Evolutionary conservation across 192 early-diverging fungal species (phyloP).

Genomic region (Podila epicladia): DNA sequence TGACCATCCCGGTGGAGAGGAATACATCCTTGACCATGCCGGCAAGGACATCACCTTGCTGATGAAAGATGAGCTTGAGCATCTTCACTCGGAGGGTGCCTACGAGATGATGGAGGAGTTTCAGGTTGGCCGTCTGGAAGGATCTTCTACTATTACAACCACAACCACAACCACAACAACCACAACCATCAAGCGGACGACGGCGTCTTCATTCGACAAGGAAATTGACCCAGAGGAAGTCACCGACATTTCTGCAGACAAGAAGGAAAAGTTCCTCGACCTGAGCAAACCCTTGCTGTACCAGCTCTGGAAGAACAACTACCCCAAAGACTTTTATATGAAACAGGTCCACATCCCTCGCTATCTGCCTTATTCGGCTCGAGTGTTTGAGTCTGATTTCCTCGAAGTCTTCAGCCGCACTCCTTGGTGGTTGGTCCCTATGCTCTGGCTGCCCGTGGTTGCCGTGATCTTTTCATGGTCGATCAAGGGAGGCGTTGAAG

Average conservation of each 20-base stretch:
- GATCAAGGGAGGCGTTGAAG: slow-evolving; percentile 40
- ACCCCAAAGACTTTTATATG: slow-evolving; percentile 83
- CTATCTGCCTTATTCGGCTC: slow-evolving; percentile 76
- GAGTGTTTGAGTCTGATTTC: slow-evolving; percentile 80
- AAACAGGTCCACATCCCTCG: slow-evolving; percentile 89
- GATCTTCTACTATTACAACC: neutral
- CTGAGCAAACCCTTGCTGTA: slow-evolving; percentile 78
- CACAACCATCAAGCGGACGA: neutral
- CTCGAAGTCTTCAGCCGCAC: slow-evolving; percentile 86
- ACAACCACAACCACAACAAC: neutral
- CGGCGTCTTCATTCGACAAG: neutral
- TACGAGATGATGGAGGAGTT: slow-evolving; percentile 89
- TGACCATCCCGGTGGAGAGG: slow-evolving; percentile 94
- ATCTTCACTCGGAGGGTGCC: slow-evolving; percentile 84
- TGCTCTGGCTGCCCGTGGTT: slow-evolving; percentile 83
- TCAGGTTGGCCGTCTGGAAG: slow-evolving; percentile 67
- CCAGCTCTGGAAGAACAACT: slow-evolving; percentile 79
- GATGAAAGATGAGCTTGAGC: slow-evolving; percentile 82
- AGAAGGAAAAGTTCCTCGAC: slow-evolving; percentile 77
- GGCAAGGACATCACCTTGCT: slow-evolving; percentile 82
- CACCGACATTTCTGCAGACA: slow-evolving; percentile 37
- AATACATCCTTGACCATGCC: slow-evolving; percentile 86
- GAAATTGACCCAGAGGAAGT: neutral
- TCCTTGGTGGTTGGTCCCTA: slow-evolving; percentile 88
- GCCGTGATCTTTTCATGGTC: slow-evolving; percentile 52